Conservation (phyloP, 73 alveolate genomes). For the Uronychia setigera region DNA sequence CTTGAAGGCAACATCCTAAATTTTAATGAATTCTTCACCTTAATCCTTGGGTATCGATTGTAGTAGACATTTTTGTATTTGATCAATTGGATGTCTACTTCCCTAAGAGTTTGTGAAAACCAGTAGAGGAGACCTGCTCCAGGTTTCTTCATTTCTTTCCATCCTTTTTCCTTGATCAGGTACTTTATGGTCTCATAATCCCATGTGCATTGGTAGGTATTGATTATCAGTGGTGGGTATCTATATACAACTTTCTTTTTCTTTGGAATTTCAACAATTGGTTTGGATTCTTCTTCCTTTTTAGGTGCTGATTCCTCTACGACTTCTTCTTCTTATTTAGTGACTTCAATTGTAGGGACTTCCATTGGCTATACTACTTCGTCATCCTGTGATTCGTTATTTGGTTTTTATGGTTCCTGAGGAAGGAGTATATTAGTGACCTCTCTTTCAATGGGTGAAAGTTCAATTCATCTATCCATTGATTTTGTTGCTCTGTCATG, state of each 20-base stretch:
- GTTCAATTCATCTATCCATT: too few species aligned
- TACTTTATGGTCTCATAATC: slow-evolving; percentile 17
- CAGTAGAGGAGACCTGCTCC: slow-evolving; percentile 29
- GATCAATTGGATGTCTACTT: slow-evolving; percentile 25
- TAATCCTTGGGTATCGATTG: slow-evolving; percentile 21
- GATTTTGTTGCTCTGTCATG: too few species aligned
- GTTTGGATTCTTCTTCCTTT: too few species aligned
- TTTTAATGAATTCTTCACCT: slow-evolving; percentile 18
- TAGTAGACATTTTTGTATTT: slow-evolving; percentile 23
- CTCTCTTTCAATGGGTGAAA: too few species aligned
- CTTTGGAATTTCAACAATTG: too few species aligned
- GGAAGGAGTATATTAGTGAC: too few species aligned
- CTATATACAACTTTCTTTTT: background rate
- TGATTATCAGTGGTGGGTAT: slow-evolving; percentile 7
- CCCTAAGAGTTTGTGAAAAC: slow-evolving; percentile 27
- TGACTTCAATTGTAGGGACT: too few species aligned
- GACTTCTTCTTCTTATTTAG: too few species aligned
- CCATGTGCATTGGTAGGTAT: slow-evolving; percentile 40
- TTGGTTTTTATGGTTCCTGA: too few species aligned
- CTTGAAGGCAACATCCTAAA: slow-evolving; percentile 17
- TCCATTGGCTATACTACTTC: too few species aligned
- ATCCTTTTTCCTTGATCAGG: slow-evolving; percentile 19
- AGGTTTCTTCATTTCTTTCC: slow-evolving; percentile 30
- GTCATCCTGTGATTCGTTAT: too few species aligned
- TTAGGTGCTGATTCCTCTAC: too few species aligned